Evolutionary conservation across 306 rosid species (phyloP).

Genomic region (Abrus precatorius): DNA sequence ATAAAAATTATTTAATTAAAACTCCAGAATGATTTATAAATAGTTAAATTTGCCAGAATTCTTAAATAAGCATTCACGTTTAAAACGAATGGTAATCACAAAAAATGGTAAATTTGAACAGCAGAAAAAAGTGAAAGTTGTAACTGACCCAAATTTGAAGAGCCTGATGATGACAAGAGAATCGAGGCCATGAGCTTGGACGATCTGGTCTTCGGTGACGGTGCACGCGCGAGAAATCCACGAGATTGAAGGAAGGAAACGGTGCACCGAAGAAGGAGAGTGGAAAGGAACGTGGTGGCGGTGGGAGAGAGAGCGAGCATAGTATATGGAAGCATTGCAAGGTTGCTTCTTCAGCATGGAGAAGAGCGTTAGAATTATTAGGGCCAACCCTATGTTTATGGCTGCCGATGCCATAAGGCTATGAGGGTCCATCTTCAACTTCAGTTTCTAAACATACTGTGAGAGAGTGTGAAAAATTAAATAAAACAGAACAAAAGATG

Average conservation of each 20-base stretch:
- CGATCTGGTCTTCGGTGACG: slow-evolving; percentile 71
- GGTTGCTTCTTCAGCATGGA: slow-evolving; percentile 85
- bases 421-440: slow-evolving; percentile 62
- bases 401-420: slow-evolving; percentile 85
- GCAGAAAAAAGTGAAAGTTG: background rate
- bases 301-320: slow-evolving; percentile 71
- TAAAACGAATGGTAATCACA: no score
- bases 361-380: slow-evolving; percentile 75
- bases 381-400: slow-evolving; percentile 81
- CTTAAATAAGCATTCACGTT: no score
- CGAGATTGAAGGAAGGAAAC: slow-evolving; percentile 71
- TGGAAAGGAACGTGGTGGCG: slow-evolving; percentile 44
- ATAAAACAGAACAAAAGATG: background rate
- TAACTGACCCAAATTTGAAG: slow-evolving; percentile 80
- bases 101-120: background rate
- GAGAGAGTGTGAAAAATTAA: background rate
- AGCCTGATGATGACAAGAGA: slow-evolving; percentile 82
- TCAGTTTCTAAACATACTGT: background rate
- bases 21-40: no score
- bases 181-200: slow-evolving; percentile 74
- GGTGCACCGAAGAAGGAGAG: slow-evolving; percentile 41
- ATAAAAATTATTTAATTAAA: no score
- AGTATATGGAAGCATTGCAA: slow-evolving; percentile 71
- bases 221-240: slow-evolving; percentile 74
- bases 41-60: no score